These are phyloP conservation scores for Xylona heveae DNA, from an alignment of 495 filamentous ascomycete genomes.

Conservation along the genomic window DNA sequence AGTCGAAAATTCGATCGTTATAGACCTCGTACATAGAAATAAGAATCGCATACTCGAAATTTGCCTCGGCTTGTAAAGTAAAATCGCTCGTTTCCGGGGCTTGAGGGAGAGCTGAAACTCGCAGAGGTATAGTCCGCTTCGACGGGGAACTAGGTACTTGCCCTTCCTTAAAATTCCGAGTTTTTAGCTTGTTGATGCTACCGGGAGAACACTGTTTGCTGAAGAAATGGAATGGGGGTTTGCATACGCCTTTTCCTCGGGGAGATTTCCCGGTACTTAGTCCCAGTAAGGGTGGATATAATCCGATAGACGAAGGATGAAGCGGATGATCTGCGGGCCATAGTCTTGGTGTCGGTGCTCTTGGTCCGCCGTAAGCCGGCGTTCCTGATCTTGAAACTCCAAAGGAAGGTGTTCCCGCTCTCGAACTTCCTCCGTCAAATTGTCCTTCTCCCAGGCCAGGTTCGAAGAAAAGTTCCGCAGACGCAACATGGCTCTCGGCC, in stretches of 20 bases:
- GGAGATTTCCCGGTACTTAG: constrained; percentile 3
- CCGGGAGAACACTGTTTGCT: constrained; percentile 20
- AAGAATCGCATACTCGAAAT: constrained; percentile 69
- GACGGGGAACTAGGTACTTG: too few species aligned
- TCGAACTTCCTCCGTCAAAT: constrained; percentile 32
- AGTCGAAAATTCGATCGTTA: constrained; percentile 93
- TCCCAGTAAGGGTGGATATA: constrained; percentile 13
- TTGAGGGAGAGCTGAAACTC: constrained; percentile 43
- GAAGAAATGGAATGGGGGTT: constrained; percentile 7
- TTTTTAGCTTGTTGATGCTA: constrained; percentile 18
- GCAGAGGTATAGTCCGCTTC: constrained; percentile 28
- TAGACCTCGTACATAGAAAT: constrained; percentile 99
- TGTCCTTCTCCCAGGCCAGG: constrained; percentile 38
- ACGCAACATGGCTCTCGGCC: constrained; percentile 65
- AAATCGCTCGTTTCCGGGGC: constrained; percentile 56
- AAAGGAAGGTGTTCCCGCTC: too few species aligned
- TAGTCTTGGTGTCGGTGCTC: constrained; percentile 60
- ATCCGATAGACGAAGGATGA: constrained; percentile 10
- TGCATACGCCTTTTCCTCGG: constrained; percentile 3
- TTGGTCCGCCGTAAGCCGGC: too few species aligned
- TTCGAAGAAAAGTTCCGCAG: constrained; percentile 61
- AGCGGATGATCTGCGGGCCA: constrained; percentile 15
- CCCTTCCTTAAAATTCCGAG: constrained; percentile 15
- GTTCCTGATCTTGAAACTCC: too few species aligned
- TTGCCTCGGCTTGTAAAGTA: constrained; percentile 39